A percentile compares a stretch with the other conserved stretches of the same genome.
These are phyloP conservation scores for Tylopilus orsonianus DNA, from an alignment of 1,284 basidiomycete genomes.

Conservation along the genomic window DNA sequence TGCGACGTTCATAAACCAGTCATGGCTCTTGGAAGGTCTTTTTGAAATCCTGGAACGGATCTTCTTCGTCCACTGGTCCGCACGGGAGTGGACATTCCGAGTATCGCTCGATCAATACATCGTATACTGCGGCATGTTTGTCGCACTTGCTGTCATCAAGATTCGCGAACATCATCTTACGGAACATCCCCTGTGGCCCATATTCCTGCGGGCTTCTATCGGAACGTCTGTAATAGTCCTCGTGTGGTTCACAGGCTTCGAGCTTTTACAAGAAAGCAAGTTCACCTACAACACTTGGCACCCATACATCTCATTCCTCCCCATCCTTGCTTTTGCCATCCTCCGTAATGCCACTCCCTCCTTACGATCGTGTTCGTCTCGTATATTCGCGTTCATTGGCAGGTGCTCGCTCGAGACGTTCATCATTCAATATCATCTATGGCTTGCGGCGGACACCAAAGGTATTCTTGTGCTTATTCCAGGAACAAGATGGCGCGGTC, in stretches of 20 bases:
- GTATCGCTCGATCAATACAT: slow-evolving; percentile 86
- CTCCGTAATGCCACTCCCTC: slow-evolving; percentile 75
- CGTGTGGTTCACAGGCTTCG: slow-evolving; percentile 81
- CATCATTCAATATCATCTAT: slow-evolving; percentile 87
- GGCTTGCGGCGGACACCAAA: slow-evolving; percentile 86
- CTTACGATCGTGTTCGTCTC: slow-evolving; percentile 69
- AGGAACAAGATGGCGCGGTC: slow-evolving; percentile 64
- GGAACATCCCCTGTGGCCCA: slow-evolving; percentile 67
- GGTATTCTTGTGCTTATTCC: slow-evolving; percentile 81
- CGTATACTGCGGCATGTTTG: slow-evolving; percentile 83
- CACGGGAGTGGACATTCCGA: slow-evolving; percentile 84
- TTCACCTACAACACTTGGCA: slow-evolving; percentile 86
- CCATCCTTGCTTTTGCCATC: slow-evolving; percentile 71
- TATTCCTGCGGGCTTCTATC: slow-evolving; percentile 48
- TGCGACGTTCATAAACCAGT: slow-evolving; percentile 66
- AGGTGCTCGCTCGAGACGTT: slow-evolving; percentile 84
- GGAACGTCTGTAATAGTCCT: slow-evolving; percentile 53
- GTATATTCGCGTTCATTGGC: slow-evolving; percentile 78
- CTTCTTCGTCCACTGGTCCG: slow-evolving; percentile 80
- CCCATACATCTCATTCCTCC: slow-evolving; percentile 79
- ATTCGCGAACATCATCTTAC: slow-evolving; percentile 70
- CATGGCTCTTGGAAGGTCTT: slow-evolving; percentile 59
- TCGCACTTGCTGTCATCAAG: slow-evolving; percentile 74
- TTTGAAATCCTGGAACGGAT: slow-evolving; percentile 66
- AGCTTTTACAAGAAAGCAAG: slow-evolving; percentile 73